Evolutionary conservation across 2,329 filamentous ascomycete genomes (phyloP).

Genomic region (Eurotiales sp.): DNA sequence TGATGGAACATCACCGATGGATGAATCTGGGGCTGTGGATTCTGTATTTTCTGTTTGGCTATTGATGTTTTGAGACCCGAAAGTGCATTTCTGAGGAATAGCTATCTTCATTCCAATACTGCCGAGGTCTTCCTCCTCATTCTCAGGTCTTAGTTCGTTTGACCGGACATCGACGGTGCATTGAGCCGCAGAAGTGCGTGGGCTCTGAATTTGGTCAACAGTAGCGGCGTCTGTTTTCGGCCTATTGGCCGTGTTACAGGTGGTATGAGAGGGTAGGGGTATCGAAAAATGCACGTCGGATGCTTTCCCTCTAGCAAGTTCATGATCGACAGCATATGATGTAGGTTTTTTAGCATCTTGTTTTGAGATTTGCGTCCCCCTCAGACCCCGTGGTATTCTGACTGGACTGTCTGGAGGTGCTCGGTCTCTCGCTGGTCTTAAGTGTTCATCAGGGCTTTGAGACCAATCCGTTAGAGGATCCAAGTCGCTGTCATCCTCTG

Average conservation of each 20-base stretch:
- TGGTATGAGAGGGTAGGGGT: neutral
- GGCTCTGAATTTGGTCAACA: neutral
- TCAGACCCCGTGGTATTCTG: neutral
- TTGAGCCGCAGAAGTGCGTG: neutral
- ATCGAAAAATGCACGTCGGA: neutral
- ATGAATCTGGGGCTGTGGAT: too few relatives aligned
- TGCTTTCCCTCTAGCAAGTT: neutral
- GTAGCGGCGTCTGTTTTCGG: neutral
- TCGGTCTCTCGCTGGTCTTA: neutral
- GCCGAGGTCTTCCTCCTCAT: too few relatives aligned
- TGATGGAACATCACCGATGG: neutral
- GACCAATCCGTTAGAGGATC: conserved; percentile 18
- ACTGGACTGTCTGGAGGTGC: conserved; percentile 13
- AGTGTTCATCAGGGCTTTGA: conserved; percentile 15
- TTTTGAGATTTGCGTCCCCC: neutral
- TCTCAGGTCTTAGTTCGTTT: too few relatives aligned
- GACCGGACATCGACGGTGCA: too few relatives aligned
- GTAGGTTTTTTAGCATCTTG: neutral
- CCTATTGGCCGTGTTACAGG: neutral
- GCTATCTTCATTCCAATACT: too few relatives aligned
- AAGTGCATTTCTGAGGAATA: too few relatives aligned
- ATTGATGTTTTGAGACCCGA: too few relatives aligned
- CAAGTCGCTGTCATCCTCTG: conserved; percentile 17
- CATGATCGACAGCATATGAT: neutral
- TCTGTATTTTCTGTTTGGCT: too few relatives aligned